Percentiles rank a stretch among this genome's conserved stretches.
phyloP scores from a whole-genome alignment of 2,329 filamentous ascomycete species.

The Elsinoe necatrix region DNA sequence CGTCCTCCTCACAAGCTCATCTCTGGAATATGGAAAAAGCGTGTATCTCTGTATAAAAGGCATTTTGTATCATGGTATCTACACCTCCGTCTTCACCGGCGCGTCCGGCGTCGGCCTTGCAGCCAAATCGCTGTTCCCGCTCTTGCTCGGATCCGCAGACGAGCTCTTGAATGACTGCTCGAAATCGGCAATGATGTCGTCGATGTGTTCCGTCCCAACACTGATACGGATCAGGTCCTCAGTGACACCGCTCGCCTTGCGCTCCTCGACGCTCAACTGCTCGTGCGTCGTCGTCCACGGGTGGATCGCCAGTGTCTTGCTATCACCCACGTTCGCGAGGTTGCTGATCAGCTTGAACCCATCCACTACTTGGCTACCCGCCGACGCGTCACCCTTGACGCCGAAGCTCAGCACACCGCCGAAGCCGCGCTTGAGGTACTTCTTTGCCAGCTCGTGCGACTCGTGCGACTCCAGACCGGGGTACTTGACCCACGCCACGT shows the following conservation, averaged over 20 bases:
- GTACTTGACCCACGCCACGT: constrained; percentile 91
- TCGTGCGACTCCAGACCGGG: constrained; percentile 76
- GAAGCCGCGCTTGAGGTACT: constrained; percentile 75
- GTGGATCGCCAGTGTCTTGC: constrained; percentile 90
- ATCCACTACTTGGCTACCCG: constrained; percentile 82
- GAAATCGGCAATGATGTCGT: constrained; percentile 94
- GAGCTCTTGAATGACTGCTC: constrained; percentile 67
- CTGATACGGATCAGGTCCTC: constrained; percentile 91
- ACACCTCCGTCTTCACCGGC: constrained; percentile 13
- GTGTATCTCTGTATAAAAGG: not conserved
- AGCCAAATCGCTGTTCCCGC: not conserved
- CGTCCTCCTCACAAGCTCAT: not conserved
- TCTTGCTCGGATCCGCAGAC: constrained; percentile 8
- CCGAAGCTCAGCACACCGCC: constrained; percentile 91
- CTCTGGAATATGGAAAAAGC: not conserved
- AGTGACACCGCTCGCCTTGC: constrained; percentile 69
- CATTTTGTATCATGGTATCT: not conserved
- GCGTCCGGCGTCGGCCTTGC: not conserved
- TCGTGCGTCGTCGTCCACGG: constrained; percentile 94
- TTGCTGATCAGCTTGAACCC: constrained; percentile 93
- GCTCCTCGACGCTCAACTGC: constrained; percentile 79
- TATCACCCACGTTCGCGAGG: constrained; percentile 90
- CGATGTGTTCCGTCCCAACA: constrained; percentile 91
- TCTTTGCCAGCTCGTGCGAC: constrained; percentile 72
- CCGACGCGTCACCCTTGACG: constrained; percentile 77